Conservation (phyloP, 2,329 filamentous ascomycete genomes). For the Calonectria hongkongensis region DNA sequence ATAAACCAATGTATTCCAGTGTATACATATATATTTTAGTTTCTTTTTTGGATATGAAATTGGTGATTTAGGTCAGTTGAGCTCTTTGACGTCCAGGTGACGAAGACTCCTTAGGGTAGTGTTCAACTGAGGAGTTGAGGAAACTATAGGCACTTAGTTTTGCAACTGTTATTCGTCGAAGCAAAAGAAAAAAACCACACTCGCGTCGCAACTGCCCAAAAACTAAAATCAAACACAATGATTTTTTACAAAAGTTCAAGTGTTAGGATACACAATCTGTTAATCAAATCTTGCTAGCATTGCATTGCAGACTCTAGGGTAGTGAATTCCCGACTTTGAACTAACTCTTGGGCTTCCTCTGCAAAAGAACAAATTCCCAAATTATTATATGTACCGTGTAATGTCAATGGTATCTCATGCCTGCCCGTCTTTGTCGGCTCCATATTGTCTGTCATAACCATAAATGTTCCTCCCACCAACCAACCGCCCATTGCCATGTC, state of each 20-base stretch:
- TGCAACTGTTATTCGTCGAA: no score
- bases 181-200: no score
- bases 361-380: slow-evolving; percentile 21
- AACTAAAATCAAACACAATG: no score
- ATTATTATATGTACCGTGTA: slow-evolving; percentile 43
- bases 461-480: slow-evolving; percentile 43
- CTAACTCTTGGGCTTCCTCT: neutral
- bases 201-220: no score
- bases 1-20: no score
- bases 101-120: no score
- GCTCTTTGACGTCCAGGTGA: no score
- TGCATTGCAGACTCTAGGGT: neutral
- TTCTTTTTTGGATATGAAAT: no score
- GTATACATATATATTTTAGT: no score
- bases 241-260: neutral
- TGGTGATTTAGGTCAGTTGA: no score
- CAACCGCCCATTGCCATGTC: slow-evolving; percentile 48
- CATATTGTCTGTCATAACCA: slow-evolving; percentile 51
- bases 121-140: no score
- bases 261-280: neutral
- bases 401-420: slow-evolving; percentile 52
- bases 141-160: no score
- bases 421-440: slow-evolving; percentile 44
- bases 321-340: neutral
- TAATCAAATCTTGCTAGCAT: neutral